A percentile compares a stretch with the other conserved stretches of the same genome.
Conservation (phyloP, 2,329 filamentous ascomycete species). For the Cytospora piceicola region DNA sequence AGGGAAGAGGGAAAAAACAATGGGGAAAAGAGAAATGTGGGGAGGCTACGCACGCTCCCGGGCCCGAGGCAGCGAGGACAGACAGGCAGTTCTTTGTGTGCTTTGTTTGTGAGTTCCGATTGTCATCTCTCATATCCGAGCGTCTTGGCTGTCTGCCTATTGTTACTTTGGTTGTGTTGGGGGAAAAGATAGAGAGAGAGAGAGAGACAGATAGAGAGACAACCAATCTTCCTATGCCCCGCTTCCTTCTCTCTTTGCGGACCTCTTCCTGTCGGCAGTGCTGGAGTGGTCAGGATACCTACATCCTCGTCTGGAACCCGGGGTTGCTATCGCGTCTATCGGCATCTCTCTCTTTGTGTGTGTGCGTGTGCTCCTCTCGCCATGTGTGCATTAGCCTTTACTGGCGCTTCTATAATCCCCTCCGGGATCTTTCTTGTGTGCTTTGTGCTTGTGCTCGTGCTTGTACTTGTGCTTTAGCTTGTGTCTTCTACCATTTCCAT, state of each 20-base stretch:
- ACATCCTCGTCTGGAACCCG: constrained; percentile 1
- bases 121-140: background rate
- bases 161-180: background rate
- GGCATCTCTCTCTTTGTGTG: background rate
- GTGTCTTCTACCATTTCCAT: background rate
- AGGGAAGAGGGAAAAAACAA: background rate
- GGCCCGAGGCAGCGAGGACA: background rate
- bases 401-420: constrained; percentile 9
- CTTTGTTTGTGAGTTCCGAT: background rate
- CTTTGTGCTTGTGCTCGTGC: too few relatives aligned
- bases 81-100: too few relatives aligned
- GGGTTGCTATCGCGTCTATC: constrained; percentile 19
- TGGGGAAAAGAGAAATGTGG: background rate
- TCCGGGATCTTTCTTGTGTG: background rate
- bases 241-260: background rate
- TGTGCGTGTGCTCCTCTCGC: background rate
- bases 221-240: background rate
- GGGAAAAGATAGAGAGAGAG: too few relatives aligned
- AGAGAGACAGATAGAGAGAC: too few relatives aligned
- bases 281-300: background rate
- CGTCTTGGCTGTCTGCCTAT: background rate
- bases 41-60: background rate
- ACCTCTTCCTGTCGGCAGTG: background rate
- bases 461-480: too few relatives aligned
- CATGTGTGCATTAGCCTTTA: constrained; percentile 21